These are phyloP conservation scores for Colletotrichum lentis DNA, from an alignment of 2,329 filamentous ascomycete genomes.

Conservation along the genomic window DNA sequence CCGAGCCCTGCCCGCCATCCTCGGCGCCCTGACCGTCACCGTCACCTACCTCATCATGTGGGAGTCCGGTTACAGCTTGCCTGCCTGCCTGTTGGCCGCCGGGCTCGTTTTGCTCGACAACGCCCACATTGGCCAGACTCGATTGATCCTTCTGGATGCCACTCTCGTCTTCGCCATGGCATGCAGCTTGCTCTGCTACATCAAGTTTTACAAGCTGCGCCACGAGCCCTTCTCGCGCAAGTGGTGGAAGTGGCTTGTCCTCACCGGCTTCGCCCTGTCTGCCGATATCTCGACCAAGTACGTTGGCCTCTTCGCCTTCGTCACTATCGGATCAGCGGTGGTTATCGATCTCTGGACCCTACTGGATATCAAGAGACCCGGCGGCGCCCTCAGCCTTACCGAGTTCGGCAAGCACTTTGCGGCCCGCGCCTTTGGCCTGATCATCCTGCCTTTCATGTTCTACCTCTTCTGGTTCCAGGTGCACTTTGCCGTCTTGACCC, in stretches of 20 bases:
- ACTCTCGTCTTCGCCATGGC: constrained; percentile 96
- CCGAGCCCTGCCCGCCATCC: constrained; percentile 88
- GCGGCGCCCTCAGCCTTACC: constrained; percentile 79
- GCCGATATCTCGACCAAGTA: constrained; percentile 99
- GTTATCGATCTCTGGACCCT: constrained; percentile 95
- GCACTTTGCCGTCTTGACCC: constrained; percentile 87
- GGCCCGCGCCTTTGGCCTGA: constrained; percentile 84
- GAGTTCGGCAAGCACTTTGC: constrained; percentile 89
- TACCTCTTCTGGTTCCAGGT: constrained; percentile 99
- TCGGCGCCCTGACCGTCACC: constrained; percentile 93
- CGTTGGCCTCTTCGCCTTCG: constrained; percentile 94
- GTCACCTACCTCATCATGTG: constrained; percentile 98
- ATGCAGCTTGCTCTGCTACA: constrained; percentile 89
- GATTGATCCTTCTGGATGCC: constrained; percentile 92
- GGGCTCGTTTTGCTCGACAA: constrained; percentile 94
- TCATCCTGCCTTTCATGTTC: constrained; percentile 93
- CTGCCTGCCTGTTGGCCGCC: constrained; percentile 86
- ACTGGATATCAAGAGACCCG: constrained; percentile 84
- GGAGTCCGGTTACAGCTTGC: constrained; percentile 97
- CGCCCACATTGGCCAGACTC: constrained; percentile 94
- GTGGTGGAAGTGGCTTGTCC: constrained; percentile 99
- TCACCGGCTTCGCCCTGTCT: constrained; percentile 93
- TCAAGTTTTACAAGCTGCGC: constrained; percentile 96
- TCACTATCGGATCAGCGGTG: constrained; percentile 94
- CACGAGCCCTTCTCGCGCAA: constrained; percentile 90